Conservation (phyloP, 345 rosid species). For the Arabis alpina region DNA sequence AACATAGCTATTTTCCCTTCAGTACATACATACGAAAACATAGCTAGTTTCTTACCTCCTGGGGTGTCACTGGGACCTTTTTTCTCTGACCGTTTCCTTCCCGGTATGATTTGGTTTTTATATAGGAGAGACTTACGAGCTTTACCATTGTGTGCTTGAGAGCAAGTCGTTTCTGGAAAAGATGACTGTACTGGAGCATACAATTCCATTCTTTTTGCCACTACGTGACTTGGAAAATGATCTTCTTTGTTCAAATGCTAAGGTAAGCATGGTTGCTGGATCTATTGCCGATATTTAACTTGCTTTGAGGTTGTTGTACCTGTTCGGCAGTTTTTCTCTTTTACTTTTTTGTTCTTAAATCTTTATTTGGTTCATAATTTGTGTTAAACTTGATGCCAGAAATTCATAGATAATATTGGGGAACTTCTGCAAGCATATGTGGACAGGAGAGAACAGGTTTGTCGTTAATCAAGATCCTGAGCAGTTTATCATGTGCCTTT, state of each 20-base stretch:
- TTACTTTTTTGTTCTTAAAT: background rate
- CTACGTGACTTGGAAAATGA: slow-evolving; percentile 87
- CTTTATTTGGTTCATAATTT: slow-evolving; percentile 22
- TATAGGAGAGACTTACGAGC: slow-evolving; percentile 84
- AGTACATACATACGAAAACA: background rate
- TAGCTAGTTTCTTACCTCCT: slow-evolving; percentile 20
- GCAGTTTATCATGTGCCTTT: slow-evolving; percentile 15
- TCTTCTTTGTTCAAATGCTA: slow-evolving; percentile 86
- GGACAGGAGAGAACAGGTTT: slow-evolving; percentile 94
- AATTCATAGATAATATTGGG: slow-evolving; percentile 87
- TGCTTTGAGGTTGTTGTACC: slow-evolving; percentile 23
- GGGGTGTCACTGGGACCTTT: background rate
- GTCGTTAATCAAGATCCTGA: slow-evolving; percentile 21
- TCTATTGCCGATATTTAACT: slow-evolving; percentile 21
- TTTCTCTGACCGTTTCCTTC: slow-evolving; percentile 1
- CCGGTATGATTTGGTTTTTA: background rate
- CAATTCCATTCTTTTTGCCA: slow-evolving; percentile 94
- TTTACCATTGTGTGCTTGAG: slow-evolving; percentile 86
- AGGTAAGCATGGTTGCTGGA: slow-evolving; percentile 59
- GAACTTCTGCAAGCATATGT: slow-evolving; percentile 89
- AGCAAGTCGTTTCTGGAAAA: slow-evolving; percentile 95
- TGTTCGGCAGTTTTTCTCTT: slow-evolving; percentile 12
- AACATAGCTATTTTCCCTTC: too few species aligned
- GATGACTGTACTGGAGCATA: slow-evolving; percentile 93
- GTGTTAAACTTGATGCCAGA: slow-evolving; percentile 52